Percentiles rank a stretch among this genome's conserved stretches.
Evolutionary conservation across 176 grass and related monocot genomes (phyloP).

Genomic region (Musa beccarii): DNA sequence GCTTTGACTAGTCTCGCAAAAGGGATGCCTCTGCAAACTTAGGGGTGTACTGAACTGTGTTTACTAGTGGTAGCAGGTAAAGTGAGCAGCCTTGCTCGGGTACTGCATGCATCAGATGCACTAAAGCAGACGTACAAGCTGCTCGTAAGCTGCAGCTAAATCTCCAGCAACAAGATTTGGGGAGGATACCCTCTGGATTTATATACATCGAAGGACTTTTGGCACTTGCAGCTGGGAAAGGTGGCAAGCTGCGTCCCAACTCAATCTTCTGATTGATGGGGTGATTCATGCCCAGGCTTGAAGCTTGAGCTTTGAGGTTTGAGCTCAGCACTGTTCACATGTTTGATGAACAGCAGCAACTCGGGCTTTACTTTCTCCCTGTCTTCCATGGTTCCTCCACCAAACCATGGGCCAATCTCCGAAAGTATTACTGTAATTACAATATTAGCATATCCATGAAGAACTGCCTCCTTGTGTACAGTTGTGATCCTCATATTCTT

Average conservation of each 20-base stretch:
- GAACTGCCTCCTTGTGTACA: no score
- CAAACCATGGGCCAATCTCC: no score
- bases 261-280: neutral
- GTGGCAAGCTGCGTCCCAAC: neutral
- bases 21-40: neutral
- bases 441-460: no score
- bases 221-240: neutral
- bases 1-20: neutral
- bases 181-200: neutral
- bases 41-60: neutral
- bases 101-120: slow-evolving; percentile 7
- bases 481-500: no score
- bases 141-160: neutral
- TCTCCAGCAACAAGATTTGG: neutral
- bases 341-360: no score
- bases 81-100: slow-evolving; percentile 4
- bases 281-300: neutral
- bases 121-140: neutral
- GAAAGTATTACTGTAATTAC: no score
- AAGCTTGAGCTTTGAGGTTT: neutral
- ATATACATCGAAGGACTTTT: neutral
- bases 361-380: no score
- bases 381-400: no score
- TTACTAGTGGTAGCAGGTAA: slow-evolving; percentile 7
- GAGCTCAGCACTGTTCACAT: no score